Base-by-base conservation (phyloP, 2,329 filamentous ascomycete genomes). In the Mycosphaerella sp. region DNA sequence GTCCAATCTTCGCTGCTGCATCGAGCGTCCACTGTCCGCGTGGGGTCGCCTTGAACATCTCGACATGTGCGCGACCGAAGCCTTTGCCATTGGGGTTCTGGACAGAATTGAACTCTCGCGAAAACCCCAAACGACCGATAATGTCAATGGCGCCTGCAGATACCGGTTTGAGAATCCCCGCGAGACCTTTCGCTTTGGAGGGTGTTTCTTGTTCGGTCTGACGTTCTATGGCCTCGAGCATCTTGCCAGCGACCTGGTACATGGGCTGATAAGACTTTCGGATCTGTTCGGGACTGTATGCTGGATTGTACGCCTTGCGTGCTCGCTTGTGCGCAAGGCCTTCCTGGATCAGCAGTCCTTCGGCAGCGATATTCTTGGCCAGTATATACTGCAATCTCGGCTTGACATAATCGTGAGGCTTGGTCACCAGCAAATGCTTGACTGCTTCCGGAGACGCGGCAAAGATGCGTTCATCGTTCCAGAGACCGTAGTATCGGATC, bases 301-400 rank as follows among this genome's bases (percentile, higher is more conserved):
- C 52, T 2, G 49, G 45, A 10, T 45, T 36, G 17, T 55, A 48
- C 10, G 32, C 34, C 35, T 53, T 55, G 16, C 52, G 36, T 27
- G 49, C 49, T 12, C n/a, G 35, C n/a, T 48, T 45, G 35, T 57
- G 52, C 8, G 39, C 41, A 10, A 50, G 42, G 9, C 52, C 52
- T 50, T 57, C 55, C n/a, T 41, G 52, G 17, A 57, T 45, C 9
- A 55, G 35, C 16, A 57, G 52, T 9, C 55, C 52, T 42, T 49
- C 30, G 7, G 41, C 17, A 2, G 49, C 25, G 16, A 52, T 32
- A 16, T 52, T 49, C 13, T 45, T 34, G 18, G 53, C 49, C 5
- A 55, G 35, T 8, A 55, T 18, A 16, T 34, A 45, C 41, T 52
- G 53, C 13, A 49, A 41, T 8, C 21, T 27, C 6, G 53, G 49